These are phyloP conservation scores for Aspergillus bertholletiae DNA, from an alignment of 495 filamentous ascomycete genomes.

Conservation along the genomic window DNA sequence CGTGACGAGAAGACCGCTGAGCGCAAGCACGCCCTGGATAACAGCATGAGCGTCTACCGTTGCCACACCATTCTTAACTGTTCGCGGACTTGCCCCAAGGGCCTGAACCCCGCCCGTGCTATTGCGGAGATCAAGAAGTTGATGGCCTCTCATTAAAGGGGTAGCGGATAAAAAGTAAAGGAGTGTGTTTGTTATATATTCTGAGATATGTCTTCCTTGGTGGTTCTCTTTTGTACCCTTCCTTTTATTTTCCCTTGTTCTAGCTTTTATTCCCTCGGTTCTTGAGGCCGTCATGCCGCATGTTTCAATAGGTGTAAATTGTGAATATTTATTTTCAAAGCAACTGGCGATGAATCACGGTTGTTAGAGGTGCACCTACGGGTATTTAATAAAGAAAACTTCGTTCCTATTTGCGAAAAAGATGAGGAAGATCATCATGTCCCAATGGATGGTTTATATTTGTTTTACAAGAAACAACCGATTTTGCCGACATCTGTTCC, in stretches of 20 bases:
- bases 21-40: constrained; percentile 88
- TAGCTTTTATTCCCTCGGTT: constrained; percentile 23
- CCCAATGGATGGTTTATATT: no score
- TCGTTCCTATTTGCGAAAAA: neutral
- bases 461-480: no score
- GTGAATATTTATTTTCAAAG: constrained; percentile 33
- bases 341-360: neutral
- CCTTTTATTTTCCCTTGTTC: constrained; percentile 13
- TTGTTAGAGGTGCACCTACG: neutral
- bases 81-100: constrained; percentile 95
- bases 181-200: constrained; percentile 31
- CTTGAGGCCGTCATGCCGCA: constrained; percentile 32
- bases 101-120: constrained; percentile 87
- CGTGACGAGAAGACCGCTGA: constrained; percentile 84
- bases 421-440: neutral
- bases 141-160: constrained; percentile 56
- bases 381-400: neutral
- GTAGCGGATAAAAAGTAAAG: constrained; percentile 29
- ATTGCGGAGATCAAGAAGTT: constrained; percentile 99
- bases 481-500: no score
- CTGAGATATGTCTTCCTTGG: constrained; percentile 16
- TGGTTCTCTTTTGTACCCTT: constrained; percentile 15
- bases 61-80: constrained; percentile 99
- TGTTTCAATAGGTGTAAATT: constrained; percentile 50
- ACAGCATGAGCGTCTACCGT: constrained; percentile 96